Evolutionary conservation across 2,329 filamentous ascomycete species (phyloP), one percentile per base, ranked within the genome.

Genomic region (Rhynchosporium secalis): DNA sequence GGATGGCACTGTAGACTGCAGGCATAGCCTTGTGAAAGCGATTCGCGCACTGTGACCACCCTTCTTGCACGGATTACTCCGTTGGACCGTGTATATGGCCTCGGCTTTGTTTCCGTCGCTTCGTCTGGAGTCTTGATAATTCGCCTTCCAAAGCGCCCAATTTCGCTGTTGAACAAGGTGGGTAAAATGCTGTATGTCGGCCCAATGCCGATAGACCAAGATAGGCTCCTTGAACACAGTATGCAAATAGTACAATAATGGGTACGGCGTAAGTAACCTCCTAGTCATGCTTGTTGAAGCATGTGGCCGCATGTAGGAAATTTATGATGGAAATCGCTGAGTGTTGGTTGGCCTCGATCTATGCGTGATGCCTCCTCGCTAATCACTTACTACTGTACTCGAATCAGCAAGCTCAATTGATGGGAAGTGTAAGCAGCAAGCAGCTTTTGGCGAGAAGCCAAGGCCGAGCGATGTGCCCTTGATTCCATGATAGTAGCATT

Each of bases 21-120:
- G 51, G 51, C 51, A 40, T 33, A 41, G 51, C 51, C 51, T 54
- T 33, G 36, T 46, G 36, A 10, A 40, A 54, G 36, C 6, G 20
- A 54, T 33, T 40, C 51, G 36, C 20, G 20, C 20, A 20, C 20
- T 20, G 20, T 20, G 1, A 20, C 20, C 20, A 20, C 10, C 33
- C 31, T 31, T 6, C 2, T 33, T 15, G 49, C 7, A 52, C 10
- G 4, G 15, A 52, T 52, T 38, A 33, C 10, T 52, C 38, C 15
- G 9, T n/a, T 52, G n/a, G 36, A 9, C 20, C 33, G 20, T 33
- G 2, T 10, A 10, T 40, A 20, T 26, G 20, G 36, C 31, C 31
- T 52, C 26, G 4, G n/a, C 33, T 52, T 15, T 9, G 49, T 20
- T 15, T 52, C 15, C 20, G 15, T 52, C 49, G 49, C 49, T 33